Evolutionary conservation across 2,329 filamentous ascomycete genomes (phyloP).

Genomic region (Xylariaceae sp.): DNA sequence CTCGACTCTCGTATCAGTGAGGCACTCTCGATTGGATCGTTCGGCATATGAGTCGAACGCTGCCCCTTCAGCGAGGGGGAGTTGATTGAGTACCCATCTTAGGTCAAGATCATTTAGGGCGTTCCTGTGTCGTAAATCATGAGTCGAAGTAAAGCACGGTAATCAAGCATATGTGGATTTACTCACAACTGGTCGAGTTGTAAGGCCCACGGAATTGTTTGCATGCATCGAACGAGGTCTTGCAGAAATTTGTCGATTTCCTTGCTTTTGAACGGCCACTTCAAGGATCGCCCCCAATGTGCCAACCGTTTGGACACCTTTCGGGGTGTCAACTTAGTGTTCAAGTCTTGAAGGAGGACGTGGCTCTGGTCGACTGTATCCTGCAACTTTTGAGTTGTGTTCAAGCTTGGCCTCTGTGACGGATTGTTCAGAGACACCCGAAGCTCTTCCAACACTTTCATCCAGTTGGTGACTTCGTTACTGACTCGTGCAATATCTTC

Average conservation of each 20-base stretch:
- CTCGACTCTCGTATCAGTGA: slow-evolving; percentile 30
- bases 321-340: too few relatives aligned
- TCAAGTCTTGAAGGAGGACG: too few relatives aligned
- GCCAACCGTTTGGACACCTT: too few relatives aligned
- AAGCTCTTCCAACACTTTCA: neutral
- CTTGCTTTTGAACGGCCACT: slow-evolving; percentile 37
- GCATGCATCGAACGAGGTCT: slow-evolving; percentile 27
- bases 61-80: slow-evolving; percentile 17
- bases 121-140: too few relatives aligned
- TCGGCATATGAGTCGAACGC: slow-evolving; percentile 35
- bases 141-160: too few relatives aligned
- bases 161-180: neutral
- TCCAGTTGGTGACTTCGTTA: neutral
- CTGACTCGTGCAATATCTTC: neutral
- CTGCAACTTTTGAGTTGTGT: neutral
- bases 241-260: slow-evolving; percentile 31
- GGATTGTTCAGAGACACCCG: neutral
- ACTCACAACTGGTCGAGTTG: slow-evolving; percentile 34
- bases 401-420: neutral
- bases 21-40: slow-evolving; percentile 30
- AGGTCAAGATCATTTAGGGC: too few relatives aligned
- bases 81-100: slow-evolving; percentile 18
- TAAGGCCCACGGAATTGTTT: slow-evolving; percentile 29
- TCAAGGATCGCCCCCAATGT: slow-evolving; percentile 27
- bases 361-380: too few relatives aligned